Evolutionary conservation across 1,284 basidiomycete species (phyloP).

Genomic region (Vanrija sp.): DNA sequence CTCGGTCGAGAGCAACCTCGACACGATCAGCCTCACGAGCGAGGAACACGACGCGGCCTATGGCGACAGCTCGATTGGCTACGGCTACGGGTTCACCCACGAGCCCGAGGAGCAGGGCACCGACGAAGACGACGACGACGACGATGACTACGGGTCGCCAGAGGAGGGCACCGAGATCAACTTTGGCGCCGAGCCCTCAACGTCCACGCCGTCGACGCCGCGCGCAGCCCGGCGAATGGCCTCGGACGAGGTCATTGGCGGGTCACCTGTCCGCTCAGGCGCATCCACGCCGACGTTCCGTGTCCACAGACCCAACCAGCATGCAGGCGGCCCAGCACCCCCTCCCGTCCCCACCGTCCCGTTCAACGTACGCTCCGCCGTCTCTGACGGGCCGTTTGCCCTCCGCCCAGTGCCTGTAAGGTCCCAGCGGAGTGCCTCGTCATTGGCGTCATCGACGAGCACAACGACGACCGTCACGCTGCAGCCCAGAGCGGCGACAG

Average conservation of each 20-base stretch:
- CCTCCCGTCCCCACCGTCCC: too few species aligned
- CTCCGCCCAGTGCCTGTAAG: slow-evolving; percentile 15
- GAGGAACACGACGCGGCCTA: background rate
- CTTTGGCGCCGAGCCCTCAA: background rate
- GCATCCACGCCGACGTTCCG: background rate
- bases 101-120: background rate
- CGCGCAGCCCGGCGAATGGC: slow-evolving; percentile 1
- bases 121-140: background rate
- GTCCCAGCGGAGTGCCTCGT: too few species aligned
- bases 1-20: slow-evolving; percentile 28
- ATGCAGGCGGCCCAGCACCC: background rate
- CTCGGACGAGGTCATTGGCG: slow-evolving; percentile 1
- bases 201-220: slow-evolving; percentile 10
- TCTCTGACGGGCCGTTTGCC: slow-evolving; percentile 12
- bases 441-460: background rate
- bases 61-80: too few species aligned
- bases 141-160: slow-evolving; percentile 1
- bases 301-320: background rate
- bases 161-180: background rate
- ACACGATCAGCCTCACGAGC: slow-evolving; percentile 1
- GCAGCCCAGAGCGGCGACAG: background rate
- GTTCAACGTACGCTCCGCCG: slow-evolving; percentile 4
- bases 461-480: background rate
- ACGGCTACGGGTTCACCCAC: background rate
- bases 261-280: background rate